phyloP scores from a whole-genome alignment of 177 flowering plant genomes.

The Vitis hybrid region DNA sequence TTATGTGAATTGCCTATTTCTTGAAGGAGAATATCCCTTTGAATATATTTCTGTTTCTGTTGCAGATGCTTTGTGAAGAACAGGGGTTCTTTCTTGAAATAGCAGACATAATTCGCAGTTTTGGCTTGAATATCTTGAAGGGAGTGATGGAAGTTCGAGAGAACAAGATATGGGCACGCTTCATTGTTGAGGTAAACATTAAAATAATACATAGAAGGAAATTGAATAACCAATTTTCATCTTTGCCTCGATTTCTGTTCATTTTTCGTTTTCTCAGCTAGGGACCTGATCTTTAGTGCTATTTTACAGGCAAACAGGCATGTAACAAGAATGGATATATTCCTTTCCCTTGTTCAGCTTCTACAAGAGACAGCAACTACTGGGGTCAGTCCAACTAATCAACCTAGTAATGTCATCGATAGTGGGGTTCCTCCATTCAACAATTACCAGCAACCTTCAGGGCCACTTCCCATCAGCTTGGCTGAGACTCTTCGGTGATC shows the following conservation, averaged over 20 bases:
- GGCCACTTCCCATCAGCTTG: constrained; percentile 42
- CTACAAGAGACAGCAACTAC: constrained; percentile 44
- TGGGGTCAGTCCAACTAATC: constrained; percentile 24
- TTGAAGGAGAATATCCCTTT: background rate
- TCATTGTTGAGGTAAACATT: constrained; percentile 67
- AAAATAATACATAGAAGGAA: background rate
- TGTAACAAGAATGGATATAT: constrained; percentile 71
- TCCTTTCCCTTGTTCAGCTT: constrained; percentile 68
- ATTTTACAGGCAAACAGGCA: constrained; percentile 55
- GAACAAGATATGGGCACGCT: constrained; percentile 76
- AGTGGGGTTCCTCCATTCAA: constrained; percentile 26
- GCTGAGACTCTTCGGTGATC: constrained; percentile 18
- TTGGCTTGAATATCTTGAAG: constrained; percentile 75
- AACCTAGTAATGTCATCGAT: constrained; percentile 22
- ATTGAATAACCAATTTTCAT: background rate
- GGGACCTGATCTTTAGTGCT: background rate
- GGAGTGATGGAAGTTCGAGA: constrained; percentile 73
- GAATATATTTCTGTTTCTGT: constrained; percentile 1
- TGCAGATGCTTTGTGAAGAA: constrained; percentile 86
- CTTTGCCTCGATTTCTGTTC: background rate
- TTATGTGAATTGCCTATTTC: constrained; percentile 1
- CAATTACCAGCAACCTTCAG: constrained; percentile 37
- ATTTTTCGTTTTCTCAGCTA: background rate
- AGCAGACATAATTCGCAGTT: constrained; percentile 67
- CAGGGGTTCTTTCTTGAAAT: constrained; percentile 82